Conservation (phyloP, 2,329 filamentous ascomycete species). For the Tricladium varicosporioides region DNA sequence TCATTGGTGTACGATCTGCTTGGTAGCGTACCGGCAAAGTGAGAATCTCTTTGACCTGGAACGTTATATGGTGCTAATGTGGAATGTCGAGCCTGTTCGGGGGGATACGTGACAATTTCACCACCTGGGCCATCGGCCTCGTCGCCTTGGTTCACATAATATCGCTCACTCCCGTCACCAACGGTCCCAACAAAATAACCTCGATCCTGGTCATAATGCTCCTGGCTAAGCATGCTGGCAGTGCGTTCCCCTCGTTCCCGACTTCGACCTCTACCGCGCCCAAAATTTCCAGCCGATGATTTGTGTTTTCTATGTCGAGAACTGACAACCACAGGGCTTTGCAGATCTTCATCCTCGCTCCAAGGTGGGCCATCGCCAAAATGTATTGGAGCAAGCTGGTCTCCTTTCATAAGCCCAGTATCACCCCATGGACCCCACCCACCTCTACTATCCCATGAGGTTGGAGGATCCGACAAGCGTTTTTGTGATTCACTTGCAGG, state of each 20-base stretch:
- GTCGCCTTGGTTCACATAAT: slow-evolving; percentile 67
- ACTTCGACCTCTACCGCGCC: slow-evolving; percentile 45
- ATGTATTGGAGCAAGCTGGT: slow-evolving; percentile 77
- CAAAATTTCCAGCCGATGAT: slow-evolving; percentile 55
- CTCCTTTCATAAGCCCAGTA: slow-evolving; percentile 54
- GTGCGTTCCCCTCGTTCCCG: slow-evolving; percentile 40
- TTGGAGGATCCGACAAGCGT: slow-evolving; percentile 78
- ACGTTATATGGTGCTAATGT: slow-evolving; percentile 43
- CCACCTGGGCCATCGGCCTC: slow-evolving; percentile 76
- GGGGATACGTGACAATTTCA: slow-evolving; percentile 77
- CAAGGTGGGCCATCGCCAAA: slow-evolving; percentile 89
- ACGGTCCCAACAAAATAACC: slow-evolving; percentile 67
- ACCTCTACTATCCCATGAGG: slow-evolving; percentile 69
- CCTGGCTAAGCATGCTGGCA: slow-evolving; percentile 44
- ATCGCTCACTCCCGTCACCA: slow-evolving; percentile 70
- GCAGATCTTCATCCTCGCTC: slow-evolving; percentile 92
- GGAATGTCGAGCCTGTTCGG: slow-evolving; percentile 60
- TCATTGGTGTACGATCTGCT: slow-evolving; percentile 37
- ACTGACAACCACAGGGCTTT: slow-evolving; percentile 82
- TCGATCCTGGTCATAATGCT: slow-evolving; percentile 57
- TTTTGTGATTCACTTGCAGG: slow-evolving; percentile 74
- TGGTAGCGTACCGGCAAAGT: slow-evolving; percentile 48
- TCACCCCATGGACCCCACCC: slow-evolving; percentile 47
- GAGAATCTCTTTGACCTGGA: slow-evolving; percentile 49
- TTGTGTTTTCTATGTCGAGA: slow-evolving; percentile 85